These are phyloP conservation scores for Marchantia polymorpha DNA, from an alignment of 225 moss, liverwort and hornwort species.

Conservation along the genomic window DNA sequence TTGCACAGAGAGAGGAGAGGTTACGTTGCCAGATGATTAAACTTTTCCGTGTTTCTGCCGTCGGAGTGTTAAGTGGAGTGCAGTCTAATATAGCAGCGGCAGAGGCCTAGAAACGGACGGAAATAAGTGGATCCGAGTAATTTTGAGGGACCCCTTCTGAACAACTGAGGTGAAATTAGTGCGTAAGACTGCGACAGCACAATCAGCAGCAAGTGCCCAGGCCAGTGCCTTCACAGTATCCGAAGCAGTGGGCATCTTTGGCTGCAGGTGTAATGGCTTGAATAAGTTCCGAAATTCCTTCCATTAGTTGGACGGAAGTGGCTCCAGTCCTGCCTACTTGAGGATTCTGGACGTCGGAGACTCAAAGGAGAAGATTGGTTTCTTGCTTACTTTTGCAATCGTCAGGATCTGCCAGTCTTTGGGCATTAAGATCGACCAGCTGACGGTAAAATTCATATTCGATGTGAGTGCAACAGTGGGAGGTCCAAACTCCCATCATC, in stretches of 20 bases:
- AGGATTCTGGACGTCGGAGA: not conserved
- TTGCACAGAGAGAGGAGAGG: constrained; percentile 2
- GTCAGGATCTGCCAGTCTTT: not conserved
- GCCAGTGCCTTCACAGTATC: not conserved
- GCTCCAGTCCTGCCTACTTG: not conserved
- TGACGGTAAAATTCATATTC: constrained; percentile 7
- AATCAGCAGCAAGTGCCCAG: too few relatives aligned
- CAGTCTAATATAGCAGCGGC: not conserved
- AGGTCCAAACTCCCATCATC: constrained; percentile 33
- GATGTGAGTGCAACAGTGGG: constrained; percentile 34
- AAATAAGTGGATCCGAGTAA: not conserved
- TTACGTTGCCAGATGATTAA: too few relatives aligned
- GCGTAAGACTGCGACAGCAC: too few relatives aligned
- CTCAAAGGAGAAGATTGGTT: not conserved
- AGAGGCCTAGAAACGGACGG: not conserved
- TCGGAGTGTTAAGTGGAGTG: not conserved
- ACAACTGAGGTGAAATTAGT: too few relatives aligned
- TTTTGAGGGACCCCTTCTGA: not conserved
- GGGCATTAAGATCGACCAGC: not conserved
- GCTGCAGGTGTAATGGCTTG: not conserved
- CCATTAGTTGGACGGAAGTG: not conserved
- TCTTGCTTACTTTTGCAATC: too few relatives aligned
- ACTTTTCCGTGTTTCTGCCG: not conserved
- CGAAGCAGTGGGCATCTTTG: not conserved
- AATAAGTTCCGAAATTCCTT: not conserved